phyloP scores from a whole-genome alignment of 306 rosid species.

The Cucurbita argyrosperma region DNA sequence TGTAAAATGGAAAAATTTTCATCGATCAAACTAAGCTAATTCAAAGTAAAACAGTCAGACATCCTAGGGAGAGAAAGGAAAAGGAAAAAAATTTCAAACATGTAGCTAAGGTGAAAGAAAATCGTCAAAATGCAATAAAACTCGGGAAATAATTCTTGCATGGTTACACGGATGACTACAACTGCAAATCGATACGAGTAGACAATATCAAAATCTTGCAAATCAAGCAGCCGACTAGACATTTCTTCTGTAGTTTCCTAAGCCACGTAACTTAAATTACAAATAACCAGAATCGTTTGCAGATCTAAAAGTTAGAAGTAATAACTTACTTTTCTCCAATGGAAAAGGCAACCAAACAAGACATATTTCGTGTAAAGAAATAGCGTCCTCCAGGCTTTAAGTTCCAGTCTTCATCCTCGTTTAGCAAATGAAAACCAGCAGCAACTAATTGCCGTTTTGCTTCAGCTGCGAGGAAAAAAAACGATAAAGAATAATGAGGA shows the following conservation, averaged over 20 bases:
- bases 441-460: slow-evolving; percentile 64
- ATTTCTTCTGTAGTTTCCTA: background rate
- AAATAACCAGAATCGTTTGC: background rate
- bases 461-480: slow-evolving; percentile 40
- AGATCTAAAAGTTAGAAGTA: background rate
- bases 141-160: background rate
- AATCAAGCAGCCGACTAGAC: too few species aligned
- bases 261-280: background rate
- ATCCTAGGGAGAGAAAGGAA: background rate
- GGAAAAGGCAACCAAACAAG: slow-evolving; percentile 79
- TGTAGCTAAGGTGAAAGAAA: background rate
- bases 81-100: background rate
- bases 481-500: background rate
- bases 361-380: slow-evolving; percentile 87
- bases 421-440: slow-evolving; percentile 64
- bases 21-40: background rate
- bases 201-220: too few species aligned
- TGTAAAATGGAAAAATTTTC: slow-evolving; percentile 18
- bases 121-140: background rate
- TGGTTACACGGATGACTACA: too few species aligned
- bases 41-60: background rate
- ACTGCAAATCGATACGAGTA: too few species aligned
- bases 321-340: slow-evolving; percentile 64
- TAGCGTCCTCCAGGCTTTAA: slow-evolving; percentile 89
- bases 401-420: slow-evolving; percentile 78